Base-by-base conservation (phyloP, 192 early-diverging fungal genomes). In the Linnemannia zychae region DNA sequence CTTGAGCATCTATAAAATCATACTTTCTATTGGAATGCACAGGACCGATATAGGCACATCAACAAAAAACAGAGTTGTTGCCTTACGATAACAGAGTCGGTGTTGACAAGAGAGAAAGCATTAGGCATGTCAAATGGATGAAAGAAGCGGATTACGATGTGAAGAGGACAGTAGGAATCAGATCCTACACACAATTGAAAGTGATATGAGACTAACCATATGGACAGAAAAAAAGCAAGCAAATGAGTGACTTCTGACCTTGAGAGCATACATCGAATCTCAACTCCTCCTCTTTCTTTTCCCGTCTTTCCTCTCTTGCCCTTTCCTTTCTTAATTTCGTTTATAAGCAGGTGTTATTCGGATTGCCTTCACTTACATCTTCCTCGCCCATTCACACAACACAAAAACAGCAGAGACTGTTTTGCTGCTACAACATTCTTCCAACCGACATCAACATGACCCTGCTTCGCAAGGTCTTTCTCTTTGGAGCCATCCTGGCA, bases 401-500 rank as follows among this genome's bases (percentile, higher is more conserved):
- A 63, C 28, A 31, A 24, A 31, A 31, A 33, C 28, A 63, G 3
- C 57, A 63, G 13, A 63, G 40, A 57, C 52, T 7, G 57, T 12
- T 15, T 5, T 63, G n/a, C 31, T 6, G 40, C 9, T 44, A 3
- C 40, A 31, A 31, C 22, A 63, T 31, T 31, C 57, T 24, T 7
- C 57, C 24, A 2, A 28, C 57, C 24, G 57, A 63, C 57, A 24
- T 28, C 24, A 63, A 0, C 57, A 63, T 63, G 57, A 13, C 57
- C 15, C 12, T 63, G 57, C 57, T 63, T 63, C 57, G 28, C 57
- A 63, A 63, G 13, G 57, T 63, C 28, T 63, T 63, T 63, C 57
- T 63, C 57, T 63, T 63, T 31, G 57, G 57, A n/a, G 57, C 57
- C 57, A n/a, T 63, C 24, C 57, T 63, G 57, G 24, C 28, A 12